Percentiles rank a stretch among this genome's conserved stretches.
Evolutionary conservation across 1,284 basidiomycete species (phyloP).

Genomic region (Earliella scabrosa): DNA sequence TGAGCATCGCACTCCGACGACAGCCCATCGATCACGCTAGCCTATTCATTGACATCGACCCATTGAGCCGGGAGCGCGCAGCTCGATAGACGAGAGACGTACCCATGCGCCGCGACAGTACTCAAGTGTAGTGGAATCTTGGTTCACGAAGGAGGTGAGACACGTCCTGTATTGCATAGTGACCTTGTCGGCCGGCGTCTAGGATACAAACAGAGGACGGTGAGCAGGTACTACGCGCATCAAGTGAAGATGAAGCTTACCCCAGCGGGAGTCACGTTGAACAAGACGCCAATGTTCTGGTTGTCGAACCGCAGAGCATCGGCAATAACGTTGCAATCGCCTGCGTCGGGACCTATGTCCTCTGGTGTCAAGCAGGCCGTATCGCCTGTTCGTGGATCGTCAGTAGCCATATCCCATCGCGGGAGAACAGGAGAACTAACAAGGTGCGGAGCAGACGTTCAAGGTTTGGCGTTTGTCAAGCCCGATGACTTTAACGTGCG

Average conservation of each 20-base stretch:
- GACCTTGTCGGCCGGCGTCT: slow-evolving; percentile 27
- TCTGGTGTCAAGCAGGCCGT: slow-evolving; percentile 48
- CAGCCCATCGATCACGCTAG: no score
- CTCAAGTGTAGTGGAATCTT: no score
- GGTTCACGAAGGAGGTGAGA: slow-evolving; percentile 33
- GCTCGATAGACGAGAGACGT: no score
- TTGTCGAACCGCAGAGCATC: slow-evolving; percentile 50
- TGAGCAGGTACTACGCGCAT: slow-evolving; percentile 1
- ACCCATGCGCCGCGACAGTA: no score
- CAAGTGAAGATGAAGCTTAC: slow-evolving; percentile 6
- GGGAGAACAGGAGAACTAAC: slow-evolving; percentile 29
- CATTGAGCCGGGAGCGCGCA: no score
- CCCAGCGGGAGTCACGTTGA: slow-evolving; percentile 21
- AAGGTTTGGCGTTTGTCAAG: slow-evolving; percentile 28
- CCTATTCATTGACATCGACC: no score
- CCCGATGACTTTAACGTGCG: slow-evolving; percentile 6
- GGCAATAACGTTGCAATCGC: slow-evolving; percentile 51
- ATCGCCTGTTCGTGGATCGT: slow-evolving; percentile 32
- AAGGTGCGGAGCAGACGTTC: slow-evolving; percentile 48
- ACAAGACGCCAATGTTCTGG: slow-evolving; percentile 45
- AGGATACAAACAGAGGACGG: no score
- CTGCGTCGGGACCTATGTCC: slow-evolving; percentile 49
- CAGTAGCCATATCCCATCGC: not conserved
- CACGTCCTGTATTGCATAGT: slow-evolving; percentile 33
- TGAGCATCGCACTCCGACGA: no score